phyloP scores from a whole-genome alignment of 306 rosid species.

The Fragaria vesca region DNA sequence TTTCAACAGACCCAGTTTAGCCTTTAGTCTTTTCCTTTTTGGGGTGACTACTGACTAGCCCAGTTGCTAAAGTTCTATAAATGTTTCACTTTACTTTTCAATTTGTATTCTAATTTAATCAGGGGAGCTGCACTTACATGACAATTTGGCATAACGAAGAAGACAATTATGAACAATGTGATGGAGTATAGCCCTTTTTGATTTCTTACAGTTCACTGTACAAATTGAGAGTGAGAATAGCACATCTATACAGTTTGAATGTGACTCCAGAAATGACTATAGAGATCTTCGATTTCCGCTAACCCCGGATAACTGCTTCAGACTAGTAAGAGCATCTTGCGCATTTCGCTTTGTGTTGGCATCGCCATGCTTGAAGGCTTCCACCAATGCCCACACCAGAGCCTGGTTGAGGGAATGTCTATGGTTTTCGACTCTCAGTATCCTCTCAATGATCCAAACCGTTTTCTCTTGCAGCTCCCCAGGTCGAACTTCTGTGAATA shows the following conservation, averaged over 20 bases:
- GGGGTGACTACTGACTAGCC: background rate
- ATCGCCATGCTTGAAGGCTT: conserved; percentile 52
- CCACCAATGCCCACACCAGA: conserved; percentile 51
- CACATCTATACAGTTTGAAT: background rate
- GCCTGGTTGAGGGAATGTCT: conserved; percentile 45
- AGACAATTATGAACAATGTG: background rate
- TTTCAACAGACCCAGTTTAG: background rate
- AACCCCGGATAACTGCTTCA: conserved; percentile 46
- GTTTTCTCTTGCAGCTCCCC: conserved; percentile 56
- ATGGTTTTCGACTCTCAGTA: conserved; percentile 47
- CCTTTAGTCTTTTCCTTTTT: background rate
- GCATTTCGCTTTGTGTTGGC: conserved; percentile 42
- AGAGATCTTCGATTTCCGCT: conserved; percentile 26
- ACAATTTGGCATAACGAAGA: background rate
- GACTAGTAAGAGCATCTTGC: conserved; percentile 46
- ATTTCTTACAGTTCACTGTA: background rate
- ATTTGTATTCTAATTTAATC: background rate
- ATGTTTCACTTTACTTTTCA: background rate
- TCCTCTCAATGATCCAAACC: conserved; percentile 49
- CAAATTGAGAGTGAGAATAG: background rate
- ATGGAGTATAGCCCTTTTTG: background rate
- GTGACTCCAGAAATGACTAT: background rate
- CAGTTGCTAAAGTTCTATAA: background rate
- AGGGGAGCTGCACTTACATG: background rate
- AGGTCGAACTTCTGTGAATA: conserved; percentile 37